Percentiles rank a stretch among this genome's conserved stretches.
These are phyloP conservation scores for Fusarium chaquense DNA, from an alignment of 2,329 filamentous ascomycete genomes.

Conservation along the genomic window DNA sequence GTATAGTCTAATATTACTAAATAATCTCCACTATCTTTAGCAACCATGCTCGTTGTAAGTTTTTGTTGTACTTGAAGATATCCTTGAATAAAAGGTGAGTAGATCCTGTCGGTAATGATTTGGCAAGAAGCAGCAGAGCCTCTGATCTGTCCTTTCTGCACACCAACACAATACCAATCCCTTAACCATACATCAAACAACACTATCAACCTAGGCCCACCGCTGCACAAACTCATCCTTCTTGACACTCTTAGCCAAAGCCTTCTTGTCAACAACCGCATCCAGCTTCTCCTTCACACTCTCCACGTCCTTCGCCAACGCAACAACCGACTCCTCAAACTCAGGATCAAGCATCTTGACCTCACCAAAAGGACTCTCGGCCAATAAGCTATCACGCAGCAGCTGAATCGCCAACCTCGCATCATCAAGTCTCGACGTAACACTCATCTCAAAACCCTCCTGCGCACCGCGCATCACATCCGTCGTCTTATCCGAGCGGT, in stretches of 20 bases:
- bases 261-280: conserved; percentile 53
- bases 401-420: conserved; percentile 61
- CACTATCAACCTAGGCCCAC: conserved; percentile 41
- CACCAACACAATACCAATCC: not conserved
- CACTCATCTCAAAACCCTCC: conserved; percentile 61
- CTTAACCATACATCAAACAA: no score
- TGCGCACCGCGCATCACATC: conserved; percentile 62
- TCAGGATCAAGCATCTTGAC: conserved; percentile 65
- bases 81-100: not conserved
- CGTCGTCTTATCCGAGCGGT: conserved; percentile 58
- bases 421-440: conserved; percentile 60
- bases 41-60: not conserved
- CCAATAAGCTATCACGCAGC: conserved; percentile 64
- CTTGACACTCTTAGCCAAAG: conserved; percentile 58
- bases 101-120: not conserved
- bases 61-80: not conserved
- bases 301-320: conserved; percentile 60
- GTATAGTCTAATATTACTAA: conserved; percentile 6
- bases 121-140: not conserved
- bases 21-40: not conserved
- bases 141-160: not conserved
- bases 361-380: conserved; percentile 63
- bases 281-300: conserved; percentile 56
- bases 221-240: conserved; percentile 60
- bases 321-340: conserved; percentile 62